These are phyloP conservation scores for Epichloe sibirici DNA, from an alignment of 2,329 filamentous ascomycete species.

Conservation along the genomic window DNA sequence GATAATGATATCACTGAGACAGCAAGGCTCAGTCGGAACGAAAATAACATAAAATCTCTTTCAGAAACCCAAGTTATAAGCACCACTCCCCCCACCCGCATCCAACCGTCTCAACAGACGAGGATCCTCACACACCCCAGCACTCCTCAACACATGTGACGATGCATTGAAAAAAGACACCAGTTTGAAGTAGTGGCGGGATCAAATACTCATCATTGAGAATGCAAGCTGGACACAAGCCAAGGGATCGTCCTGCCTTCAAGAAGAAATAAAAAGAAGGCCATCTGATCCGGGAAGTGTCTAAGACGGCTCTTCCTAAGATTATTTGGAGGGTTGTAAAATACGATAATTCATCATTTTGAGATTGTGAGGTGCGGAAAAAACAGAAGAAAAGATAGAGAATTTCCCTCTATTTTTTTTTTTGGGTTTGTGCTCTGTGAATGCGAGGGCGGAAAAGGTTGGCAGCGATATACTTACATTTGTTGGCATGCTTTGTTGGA, in stretches of 20 bases:
- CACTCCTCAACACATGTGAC: constrained; percentile 20
- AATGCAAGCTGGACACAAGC: constrained; percentile 6
- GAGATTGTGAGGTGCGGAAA: constrained; percentile 4
- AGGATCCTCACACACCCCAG: constrained; percentile 10
- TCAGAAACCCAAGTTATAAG: constrained; percentile 36
- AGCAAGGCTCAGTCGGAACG: no score
- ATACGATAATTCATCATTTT: constrained; percentile 28
- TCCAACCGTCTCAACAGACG: constrained; percentile 15
- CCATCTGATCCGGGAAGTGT: constrained; percentile 18
- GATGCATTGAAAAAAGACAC: constrained; percentile 17
- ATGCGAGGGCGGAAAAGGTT: no score
- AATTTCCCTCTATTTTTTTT: not conserved
- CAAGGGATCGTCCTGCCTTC: constrained; percentile 8
- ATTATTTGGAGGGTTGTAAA: constrained; percentile 24
- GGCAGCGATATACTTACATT: not conserved
- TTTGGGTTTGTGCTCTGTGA: not conserved
- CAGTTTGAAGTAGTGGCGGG: constrained; percentile 8
- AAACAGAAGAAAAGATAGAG: not conserved
- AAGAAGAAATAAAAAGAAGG: constrained; percentile 1
- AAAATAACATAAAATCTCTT: constrained; percentile 14
- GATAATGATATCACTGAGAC: no score
- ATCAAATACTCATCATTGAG: constrained; percentile 7
- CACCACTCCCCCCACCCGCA: constrained; percentile 28
- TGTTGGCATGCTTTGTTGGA: not conserved
- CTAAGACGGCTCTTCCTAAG: constrained; percentile 37